A percentile compares a stretch with the other conserved stretches of the same genome.
Conservation (phyloP, 257 asterid species). For the Nemophila menziesii region DNA sequence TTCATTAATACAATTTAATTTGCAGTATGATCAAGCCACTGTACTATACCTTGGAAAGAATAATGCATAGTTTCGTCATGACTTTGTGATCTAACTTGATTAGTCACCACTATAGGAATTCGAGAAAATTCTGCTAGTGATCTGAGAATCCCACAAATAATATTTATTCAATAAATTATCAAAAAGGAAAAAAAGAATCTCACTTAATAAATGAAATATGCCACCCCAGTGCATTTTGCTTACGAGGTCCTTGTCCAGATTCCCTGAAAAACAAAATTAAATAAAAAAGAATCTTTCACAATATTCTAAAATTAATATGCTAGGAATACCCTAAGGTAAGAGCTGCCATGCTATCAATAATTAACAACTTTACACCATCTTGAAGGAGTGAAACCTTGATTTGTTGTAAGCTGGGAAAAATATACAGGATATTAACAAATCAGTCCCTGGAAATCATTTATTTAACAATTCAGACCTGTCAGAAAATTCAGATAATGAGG, state of each 20-base stretch:
- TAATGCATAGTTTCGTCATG: conserved; percentile 43
- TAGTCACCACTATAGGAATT: conserved; percentile 77
- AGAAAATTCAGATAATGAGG: conserved; percentile 61
- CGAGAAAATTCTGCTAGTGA: conserved; percentile 78
- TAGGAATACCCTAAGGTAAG: conserved; percentile 44
- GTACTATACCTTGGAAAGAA: conserved; percentile 58
- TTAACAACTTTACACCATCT: conserved; percentile 50
- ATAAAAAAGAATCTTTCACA: not conserved
- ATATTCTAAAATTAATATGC: not conserved
- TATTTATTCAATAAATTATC: not conserved
- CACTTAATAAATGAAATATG: conserved; percentile 78
- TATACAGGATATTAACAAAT: conserved; percentile 2
- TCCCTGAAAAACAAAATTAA: conserved; percentile 26
- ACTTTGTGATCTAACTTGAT: conserved; percentile 74
- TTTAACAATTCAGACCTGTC: conserved; percentile 38
- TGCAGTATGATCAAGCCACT: not conserved
- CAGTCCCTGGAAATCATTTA: not conserved
- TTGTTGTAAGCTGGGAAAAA: conserved; percentile 57
- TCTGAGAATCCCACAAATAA: conserved; percentile 25
- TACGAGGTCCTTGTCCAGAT: conserved; percentile 32
- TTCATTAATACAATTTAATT: not conserved
- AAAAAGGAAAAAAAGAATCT: conserved; percentile 12
- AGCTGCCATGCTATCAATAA: conserved; percentile 88
- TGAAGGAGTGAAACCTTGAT: conserved; percentile 54
- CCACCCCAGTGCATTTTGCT: conserved; percentile 59